Base-by-base conservation (phyloP, 805 yeast genomes). In the Ogataea pini region DNA sequence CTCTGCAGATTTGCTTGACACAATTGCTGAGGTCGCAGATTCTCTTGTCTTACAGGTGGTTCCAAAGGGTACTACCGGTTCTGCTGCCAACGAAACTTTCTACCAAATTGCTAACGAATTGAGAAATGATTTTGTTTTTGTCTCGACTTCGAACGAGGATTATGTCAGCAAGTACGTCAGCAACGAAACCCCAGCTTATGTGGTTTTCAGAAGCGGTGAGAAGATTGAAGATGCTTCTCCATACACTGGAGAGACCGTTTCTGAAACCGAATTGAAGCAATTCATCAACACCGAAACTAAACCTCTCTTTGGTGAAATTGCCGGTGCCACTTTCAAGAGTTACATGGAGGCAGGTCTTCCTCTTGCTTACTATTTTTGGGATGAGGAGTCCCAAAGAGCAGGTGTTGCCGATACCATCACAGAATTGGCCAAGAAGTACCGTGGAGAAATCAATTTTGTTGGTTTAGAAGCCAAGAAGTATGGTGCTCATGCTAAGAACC, bases 281-380 rank as follows among this genome's bases (percentile, higher is more conserved):
- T 85, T 84, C 64, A 70, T 83, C 57, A 68, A 70, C 46, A 67
- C 71, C 56, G 94, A 90, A 72, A 69, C 85, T 42, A 78, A 86
- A 65, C 97, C 97, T 48, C 76, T 79, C 61, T 85, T 91, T 60
- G 96, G 96, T 63, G 97, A 91, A 70, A 81, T 92, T 56, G 83
- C 82, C 62, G 90, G 94, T 56, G 75, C 79, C 45, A 85, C 94
- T 55, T 94, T 85, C 78, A 73, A 77, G 69, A 64, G 75, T 36
- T 94, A 91, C 76, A 81, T 88, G 78, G 71, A 76, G 48, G 72
- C 90, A 50, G 78, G 81, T 29, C 56, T 82, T 48, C 99, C 99
- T 54, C 72, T 94, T 57, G 95, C 89, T 46, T 92, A 91, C 77
- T 83, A 86, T 68, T 94, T 94, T 75, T 89, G 87, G 74, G 80